phyloP scores from a whole-genome alignment of 768 basidiomycete species.

The Boletus tylopilopsis region DNA sequence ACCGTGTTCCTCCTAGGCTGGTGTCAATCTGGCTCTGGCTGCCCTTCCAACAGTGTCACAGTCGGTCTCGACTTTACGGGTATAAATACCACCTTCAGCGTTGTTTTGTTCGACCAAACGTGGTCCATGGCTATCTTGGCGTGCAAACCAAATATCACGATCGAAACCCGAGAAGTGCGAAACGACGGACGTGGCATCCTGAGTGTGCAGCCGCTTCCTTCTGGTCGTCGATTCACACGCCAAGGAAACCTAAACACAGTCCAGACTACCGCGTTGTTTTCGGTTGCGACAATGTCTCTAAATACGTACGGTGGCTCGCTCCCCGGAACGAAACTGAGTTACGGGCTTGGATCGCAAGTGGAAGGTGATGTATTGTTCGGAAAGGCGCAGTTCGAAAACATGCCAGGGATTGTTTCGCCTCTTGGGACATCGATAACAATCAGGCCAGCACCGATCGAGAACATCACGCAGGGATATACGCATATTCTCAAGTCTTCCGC shows the following conservation, averaged over 20 bases:
- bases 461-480: constrained; percentile 19
- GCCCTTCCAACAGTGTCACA: background rate
- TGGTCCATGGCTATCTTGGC: constrained; percentile 21
- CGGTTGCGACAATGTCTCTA: constrained; percentile 17
- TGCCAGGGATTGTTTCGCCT: constrained; percentile 1
- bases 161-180: constrained; percentile 28
- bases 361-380: constrained; percentile 22
- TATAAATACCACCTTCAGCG: constrained; percentile 9
- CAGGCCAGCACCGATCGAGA: constrained; percentile 2
- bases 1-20: constrained; percentile 20
- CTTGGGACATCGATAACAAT: background rate
- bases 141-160: constrained; percentile 20
- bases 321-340: background rate
- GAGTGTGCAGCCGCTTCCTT: constrained; percentile 13
- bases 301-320: constrained; percentile 4
- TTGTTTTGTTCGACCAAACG: constrained; percentile 13
- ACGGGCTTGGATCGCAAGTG: constrained; percentile 14
- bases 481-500: constrained; percentile 18
- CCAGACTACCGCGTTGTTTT: constrained; percentile 23
- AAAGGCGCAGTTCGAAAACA: constrained; percentile 5
- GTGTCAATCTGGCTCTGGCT: constrained; percentile 18
- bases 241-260: constrained; percentile 23
- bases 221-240: constrained; percentile 3
- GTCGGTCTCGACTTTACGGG: constrained; percentile 17
- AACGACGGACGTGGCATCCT: constrained; percentile 16